Evolutionary conservation across 768 basidiomycete species (phyloP).

Genomic region (Suillus subluteus): DNA sequence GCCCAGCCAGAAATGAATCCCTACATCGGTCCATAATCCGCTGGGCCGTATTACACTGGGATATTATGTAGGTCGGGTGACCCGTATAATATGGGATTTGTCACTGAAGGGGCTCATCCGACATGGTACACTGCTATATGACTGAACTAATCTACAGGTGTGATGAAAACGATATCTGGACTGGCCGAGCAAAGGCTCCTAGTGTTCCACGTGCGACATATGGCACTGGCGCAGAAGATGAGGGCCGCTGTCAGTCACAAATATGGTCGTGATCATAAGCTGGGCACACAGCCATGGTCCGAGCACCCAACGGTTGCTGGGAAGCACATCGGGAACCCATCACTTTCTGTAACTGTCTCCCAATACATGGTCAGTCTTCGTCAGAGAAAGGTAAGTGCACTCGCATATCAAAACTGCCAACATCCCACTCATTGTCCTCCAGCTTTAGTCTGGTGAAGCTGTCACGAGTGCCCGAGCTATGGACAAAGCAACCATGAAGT

Average conservation of each 20-base stretch:
- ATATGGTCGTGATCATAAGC: conserved; percentile 14
- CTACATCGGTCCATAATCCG: too few species aligned
- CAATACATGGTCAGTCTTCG: conserved; percentile 34
- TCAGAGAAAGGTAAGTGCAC: conserved; percentile 24
- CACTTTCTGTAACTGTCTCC: conserved; percentile 29
- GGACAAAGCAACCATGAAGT: conserved; percentile 25
- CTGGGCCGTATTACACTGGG: too few species aligned
- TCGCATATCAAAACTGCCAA: too few species aligned
- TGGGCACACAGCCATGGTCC: conserved; percentile 19
- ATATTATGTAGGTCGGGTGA: too few species aligned
- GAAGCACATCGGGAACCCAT: conserved; percentile 26
- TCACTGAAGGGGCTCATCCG: too few species aligned
- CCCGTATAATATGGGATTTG: too few species aligned
- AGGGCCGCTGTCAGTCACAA: conserved; percentile 26
- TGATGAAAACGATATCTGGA: conserved; percentile 19
- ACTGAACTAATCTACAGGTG: too few species aligned
- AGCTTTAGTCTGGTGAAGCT: conserved; percentile 22
- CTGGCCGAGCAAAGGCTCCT: conserved; percentile 12
- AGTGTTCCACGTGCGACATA: not conserved
- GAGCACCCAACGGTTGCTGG: conserved; percentile 13
- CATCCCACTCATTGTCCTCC: too few species aligned
- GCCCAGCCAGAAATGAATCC: too few species aligned
- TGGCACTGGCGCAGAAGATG: conserved; percentile 23
- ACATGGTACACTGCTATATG: too few species aligned
- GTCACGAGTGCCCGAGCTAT: conserved; percentile 33